Evolutionary conservation across 306 rosid genomes (phyloP), one percentile per base, ranked within the genome.

Genomic region (Quercus aquifolioides): DNA sequence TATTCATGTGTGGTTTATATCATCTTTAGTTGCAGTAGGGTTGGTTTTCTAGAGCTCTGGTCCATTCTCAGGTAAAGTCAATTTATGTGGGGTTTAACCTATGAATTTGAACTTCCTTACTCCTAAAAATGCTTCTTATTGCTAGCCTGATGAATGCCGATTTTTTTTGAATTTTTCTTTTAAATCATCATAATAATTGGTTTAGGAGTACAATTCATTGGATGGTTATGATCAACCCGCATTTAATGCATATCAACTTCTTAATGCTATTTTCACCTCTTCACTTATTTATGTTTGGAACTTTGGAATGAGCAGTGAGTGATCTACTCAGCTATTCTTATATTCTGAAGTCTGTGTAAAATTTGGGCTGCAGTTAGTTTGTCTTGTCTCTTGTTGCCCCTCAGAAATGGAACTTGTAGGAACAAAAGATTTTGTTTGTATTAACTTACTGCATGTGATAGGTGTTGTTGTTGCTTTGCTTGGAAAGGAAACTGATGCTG

Each of bases 391-490:
- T 52, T 74, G 46, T 68, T 82, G 74, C 7, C 13, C 15, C 54
- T 23, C 11, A 69, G 69, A 70, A 78, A 55, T 73, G 55, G 56
- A 62, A 60, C 82, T 73, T 51, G 41, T 70, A 20, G 69, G 49
- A 46, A 25, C 15, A 28, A 57, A 64, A 56, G 62, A 76, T 75
- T 10, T 57, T 68, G 17, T 79, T 65, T 72, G 69, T 87, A 76
- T 69, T 75, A 65, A 75, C 75, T 18, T 86, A 69, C 21, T 86
- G 74, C 60, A 72, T 52, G 57, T 78, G 46, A 75, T 84, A 93
- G 98, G 99, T 74, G 65, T 80, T 68, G 90, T 95, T 74, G 94
- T 85, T 81, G 97, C 96, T 70, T 76, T 95, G 86, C 91, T 86
- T 76, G 97, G 99, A 41, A 93, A 91, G 83, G 93, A 90, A 83